These are phyloP conservation scores for Trichoderma gamsii DNA, from an alignment of 495 filamentous ascomycete genomes.

Conservation along the genomic window DNA sequence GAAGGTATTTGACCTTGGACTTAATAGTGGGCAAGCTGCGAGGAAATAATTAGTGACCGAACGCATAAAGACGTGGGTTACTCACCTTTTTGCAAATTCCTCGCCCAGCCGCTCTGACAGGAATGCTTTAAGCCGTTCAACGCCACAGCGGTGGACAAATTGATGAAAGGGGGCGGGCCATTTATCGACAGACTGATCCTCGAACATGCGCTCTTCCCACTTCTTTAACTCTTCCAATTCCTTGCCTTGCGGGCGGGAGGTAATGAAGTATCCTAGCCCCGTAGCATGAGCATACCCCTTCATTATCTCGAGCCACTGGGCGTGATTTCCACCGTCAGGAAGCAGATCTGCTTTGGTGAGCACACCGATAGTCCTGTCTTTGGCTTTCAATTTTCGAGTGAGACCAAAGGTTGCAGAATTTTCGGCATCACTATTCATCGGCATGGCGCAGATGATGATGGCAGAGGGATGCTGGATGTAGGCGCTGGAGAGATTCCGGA, in stretches of 20 bases:
- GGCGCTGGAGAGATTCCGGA: slow-evolving; percentile 59
- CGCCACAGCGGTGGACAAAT: slow-evolving; percentile 53
- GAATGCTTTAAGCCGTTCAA: slow-evolving; percentile 46
- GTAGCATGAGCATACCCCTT: slow-evolving; percentile 47
- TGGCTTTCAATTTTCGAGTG: slow-evolving; percentile 53
- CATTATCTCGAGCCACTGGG: slow-evolving; percentile 55
- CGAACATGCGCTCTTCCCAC: slow-evolving; percentile 58
- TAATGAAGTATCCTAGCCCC: slow-evolving; percentile 61
- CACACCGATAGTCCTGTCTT: slow-evolving; percentile 61
- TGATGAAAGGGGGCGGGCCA: slow-evolving; percentile 43
- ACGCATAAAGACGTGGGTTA: neutral
- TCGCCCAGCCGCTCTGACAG: slow-evolving; percentile 49
- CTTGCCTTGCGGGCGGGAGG: slow-evolving; percentile 38
- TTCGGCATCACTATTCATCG: slow-evolving; percentile 68
- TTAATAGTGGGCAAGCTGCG: slow-evolving; percentile 54
- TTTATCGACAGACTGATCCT: slow-evolving; percentile 24
- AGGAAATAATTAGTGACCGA: neutral
- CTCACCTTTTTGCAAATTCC: slow-evolving; percentile 51
- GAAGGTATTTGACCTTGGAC: slow-evolving; percentile 47
- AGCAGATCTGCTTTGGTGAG: slow-evolving; percentile 76
- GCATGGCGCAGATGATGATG: slow-evolving; percentile 66
- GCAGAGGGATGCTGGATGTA: slow-evolving; percentile 61
- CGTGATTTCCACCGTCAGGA: slow-evolving; percentile 37
- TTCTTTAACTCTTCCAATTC: slow-evolving; percentile 48
- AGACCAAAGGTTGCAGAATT: slow-evolving; percentile 64